Conservation (phyloP, 768 basidiomycete genomes). For the Aureoboletus auriporus region DNA sequence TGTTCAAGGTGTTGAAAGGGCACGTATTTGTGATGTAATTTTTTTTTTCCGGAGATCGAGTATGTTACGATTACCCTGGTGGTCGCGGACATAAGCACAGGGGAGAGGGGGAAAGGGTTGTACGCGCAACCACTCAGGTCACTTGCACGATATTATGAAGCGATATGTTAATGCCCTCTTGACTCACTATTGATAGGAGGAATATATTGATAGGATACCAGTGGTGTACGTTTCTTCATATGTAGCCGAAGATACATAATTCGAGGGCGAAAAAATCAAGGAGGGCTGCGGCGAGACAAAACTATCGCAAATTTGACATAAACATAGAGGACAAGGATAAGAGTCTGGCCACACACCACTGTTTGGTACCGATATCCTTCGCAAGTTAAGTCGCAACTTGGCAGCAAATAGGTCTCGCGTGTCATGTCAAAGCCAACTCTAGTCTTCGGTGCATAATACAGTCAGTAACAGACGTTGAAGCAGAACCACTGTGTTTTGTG, state of each 20-base stretch:
- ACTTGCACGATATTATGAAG: conserved; percentile 4
- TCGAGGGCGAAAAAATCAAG: conserved; percentile 6
- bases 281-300: conserved; percentile 11
- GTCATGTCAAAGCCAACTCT: too few relatives aligned
- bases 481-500: too few relatives aligned
- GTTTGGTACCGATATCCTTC: conserved; percentile 3
- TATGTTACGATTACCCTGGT: too few relatives aligned
- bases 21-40: too few relatives aligned
- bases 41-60: too few relatives aligned
- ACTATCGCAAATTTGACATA: conserved; percentile 6
- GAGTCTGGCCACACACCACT: background rate
- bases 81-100: too few relatives aligned
- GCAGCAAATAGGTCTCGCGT: too few relatives aligned
- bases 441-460: too few relatives aligned
- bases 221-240: conserved; percentile 1
- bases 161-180: conserved; percentile 9
- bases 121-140: too few relatives aligned
- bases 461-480: too few relatives aligned
- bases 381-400: background rate
- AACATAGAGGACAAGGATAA: background rate
- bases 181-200: conserved; percentile 16
- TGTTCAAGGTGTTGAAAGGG: conserved; percentile 13
- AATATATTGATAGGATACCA: conserved; percentile 15
- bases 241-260: background rate
- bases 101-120: too few relatives aligned